Evolutionary conservation across 257 asterid genomes (phyloP).

Genomic region (Anisodus acutangulus): DNA sequence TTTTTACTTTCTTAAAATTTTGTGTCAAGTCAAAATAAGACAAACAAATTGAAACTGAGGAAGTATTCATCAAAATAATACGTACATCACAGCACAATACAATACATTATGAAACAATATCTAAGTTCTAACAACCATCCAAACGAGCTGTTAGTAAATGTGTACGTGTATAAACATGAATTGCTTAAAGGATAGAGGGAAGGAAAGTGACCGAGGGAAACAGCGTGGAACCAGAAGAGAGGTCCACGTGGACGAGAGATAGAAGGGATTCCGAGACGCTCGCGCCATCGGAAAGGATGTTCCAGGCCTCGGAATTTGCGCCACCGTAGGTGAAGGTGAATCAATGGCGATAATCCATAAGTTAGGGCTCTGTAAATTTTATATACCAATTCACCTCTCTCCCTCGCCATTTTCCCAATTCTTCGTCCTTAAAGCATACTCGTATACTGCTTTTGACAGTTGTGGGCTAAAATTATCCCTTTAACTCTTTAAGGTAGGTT

Average conservation of each 20-base stretch:
- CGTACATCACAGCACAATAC: too few relatives aligned
- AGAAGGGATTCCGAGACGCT: slow-evolving; percentile 84
- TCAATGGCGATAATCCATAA: slow-evolving; percentile 70
- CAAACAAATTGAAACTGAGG: too few relatives aligned
- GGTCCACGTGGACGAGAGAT: slow-evolving; percentile 70
- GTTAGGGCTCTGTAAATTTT: slow-evolving; percentile 69
- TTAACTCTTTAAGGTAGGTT: too few relatives aligned
- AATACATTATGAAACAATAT: too few relatives aligned
- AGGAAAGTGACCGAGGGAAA: slow-evolving; percentile 63
- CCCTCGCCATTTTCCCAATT: slow-evolving; percentile 40
- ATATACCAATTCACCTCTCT: slow-evolving; percentile 59
- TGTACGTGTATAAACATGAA: not conserved
- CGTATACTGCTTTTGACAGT: too few relatives aligned
- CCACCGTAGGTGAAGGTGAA: slow-evolving; percentile 80
- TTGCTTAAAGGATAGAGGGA: not conserved
- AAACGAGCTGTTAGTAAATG: too few relatives aligned
- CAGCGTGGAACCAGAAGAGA: slow-evolving; percentile 93
- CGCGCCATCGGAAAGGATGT: slow-evolving; percentile 76
- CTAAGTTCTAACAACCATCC: too few relatives aligned
- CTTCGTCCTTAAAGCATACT: not conserved
- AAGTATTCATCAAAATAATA: too few relatives aligned
- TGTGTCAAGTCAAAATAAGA: too few relatives aligned
- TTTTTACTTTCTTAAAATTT: too few relatives aligned
- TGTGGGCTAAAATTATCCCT: too few relatives aligned
- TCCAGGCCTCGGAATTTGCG: slow-evolving; percentile 79